Percentiles rank a stretch among this genome's conserved stretches.
Conservation (phyloP, 306 rosid species). For the Quercus alba region DNA sequence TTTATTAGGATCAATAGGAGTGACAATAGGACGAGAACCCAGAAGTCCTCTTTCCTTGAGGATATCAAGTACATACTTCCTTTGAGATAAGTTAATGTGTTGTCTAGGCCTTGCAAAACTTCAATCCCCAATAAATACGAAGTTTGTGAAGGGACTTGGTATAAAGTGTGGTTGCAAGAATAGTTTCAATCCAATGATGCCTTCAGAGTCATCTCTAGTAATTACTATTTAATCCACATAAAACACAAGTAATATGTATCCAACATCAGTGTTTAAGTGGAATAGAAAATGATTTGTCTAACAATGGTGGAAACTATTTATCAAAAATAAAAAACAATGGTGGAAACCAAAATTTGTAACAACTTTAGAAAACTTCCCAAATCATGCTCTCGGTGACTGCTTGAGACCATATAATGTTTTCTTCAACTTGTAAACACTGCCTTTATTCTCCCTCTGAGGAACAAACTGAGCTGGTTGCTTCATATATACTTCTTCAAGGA, state of each 20-base stretch:
- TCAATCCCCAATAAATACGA: neutral
- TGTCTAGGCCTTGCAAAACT: neutral
- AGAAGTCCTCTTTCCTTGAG: neutral
- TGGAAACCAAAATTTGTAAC: no score
- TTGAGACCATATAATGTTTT: no score
- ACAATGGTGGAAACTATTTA: neutral
- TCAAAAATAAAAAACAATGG: neutral
- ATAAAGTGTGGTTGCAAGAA: neutral
- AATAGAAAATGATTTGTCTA: neutral
- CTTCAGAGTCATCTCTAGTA: neutral
- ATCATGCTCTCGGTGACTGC: no score
- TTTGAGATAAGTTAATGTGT: neutral
- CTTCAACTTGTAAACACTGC: no score
- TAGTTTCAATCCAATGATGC: neutral
- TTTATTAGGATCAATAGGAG: neutral
- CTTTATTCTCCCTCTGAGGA: no score
- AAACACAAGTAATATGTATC: neutral
- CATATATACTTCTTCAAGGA: no score
- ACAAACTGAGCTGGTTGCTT: no score
- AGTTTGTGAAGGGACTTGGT: neutral
- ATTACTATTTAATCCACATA: neutral
- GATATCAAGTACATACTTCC: neutral
- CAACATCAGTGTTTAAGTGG: neutral
- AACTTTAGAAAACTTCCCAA: no score
- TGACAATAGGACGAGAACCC: neutral